Base-by-base conservation (phyloP, 192 early-diverging fungal genomes). In the Entomortierella beljakovae region DNA sequence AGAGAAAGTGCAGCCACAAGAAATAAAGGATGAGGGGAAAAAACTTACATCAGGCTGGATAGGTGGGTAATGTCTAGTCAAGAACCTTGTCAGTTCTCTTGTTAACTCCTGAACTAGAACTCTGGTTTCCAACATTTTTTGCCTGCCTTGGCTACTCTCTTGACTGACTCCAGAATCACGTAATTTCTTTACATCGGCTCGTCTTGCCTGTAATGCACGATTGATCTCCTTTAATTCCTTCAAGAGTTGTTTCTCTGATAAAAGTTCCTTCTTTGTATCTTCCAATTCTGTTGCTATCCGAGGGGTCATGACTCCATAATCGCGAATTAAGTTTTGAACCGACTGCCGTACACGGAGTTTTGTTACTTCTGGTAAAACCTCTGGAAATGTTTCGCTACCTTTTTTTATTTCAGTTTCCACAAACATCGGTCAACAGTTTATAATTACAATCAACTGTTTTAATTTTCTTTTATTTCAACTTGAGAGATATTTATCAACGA, bases 201-300 rank as follows among this genome's bases (percentile, higher is more conserved):
- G 59, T 48, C 75, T 62, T 37, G 75, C 66, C 60, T 79, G 67
- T 49, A 79, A 70, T 37, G 75, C 66, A n/a, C 43, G 55, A 22
- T 49, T 54, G 40, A 79, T 79, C 56, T 70, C 75, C 31, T 64
- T 49, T 6, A 69, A 38, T 10, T 79, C 75, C n/a, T 65, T 64
- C 20, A 79, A 25, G 11, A 69, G 37, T 28, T 53, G 32, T 6
- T 55, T 69, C 43, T 79, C 75, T 9, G 38, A 57, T 1, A 42
- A 18, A 11, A 79, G 62, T 38, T 79, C 75, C 33, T 56, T 18
- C 46, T 37, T 38, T 29, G 62, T 65, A n/a, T 65, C 75, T 4
- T 69, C 68, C 9, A 79, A 42, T 31, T 79, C 75, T 8, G 28
- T 25, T 20, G 42, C 51, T 3, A 79, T 48, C 23, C 23, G 60